These are phyloP conservation scores for Ceriops decandra DNA, from an alignment of 345 rosid species.

Conservation along the genomic window DNA sequence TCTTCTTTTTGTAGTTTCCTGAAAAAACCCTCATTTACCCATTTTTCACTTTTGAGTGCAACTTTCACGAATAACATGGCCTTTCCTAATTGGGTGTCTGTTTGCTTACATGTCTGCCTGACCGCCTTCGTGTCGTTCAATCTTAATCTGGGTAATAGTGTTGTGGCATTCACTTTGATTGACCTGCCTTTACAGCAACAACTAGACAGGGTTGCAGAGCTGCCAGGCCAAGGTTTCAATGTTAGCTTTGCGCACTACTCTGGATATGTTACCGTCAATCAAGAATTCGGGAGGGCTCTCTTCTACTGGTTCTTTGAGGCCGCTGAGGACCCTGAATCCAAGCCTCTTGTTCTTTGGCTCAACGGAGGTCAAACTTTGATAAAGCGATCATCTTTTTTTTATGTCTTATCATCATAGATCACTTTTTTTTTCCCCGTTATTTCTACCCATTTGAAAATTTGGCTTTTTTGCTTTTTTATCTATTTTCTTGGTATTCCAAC, in stretches of 20 bases:
- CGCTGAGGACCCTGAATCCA: slow-evolving; percentile 63
- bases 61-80: slow-evolving; percentile 14
- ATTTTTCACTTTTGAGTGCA: not conserved
- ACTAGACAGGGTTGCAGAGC: slow-evolving; percentile 51
- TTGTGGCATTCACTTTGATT: slow-evolving; percentile 1
- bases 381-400: not conserved
- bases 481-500: not conserved
- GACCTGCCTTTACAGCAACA: slow-evolving; percentile 45
- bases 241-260: slow-evolving; percentile 67
- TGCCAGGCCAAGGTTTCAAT: slow-evolving; percentile 71
- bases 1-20: too few species aligned
- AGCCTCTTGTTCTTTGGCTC: slow-evolving; percentile 91
- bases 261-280: slow-evolving; percentile 66
- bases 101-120: not conserved
- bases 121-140: slow-evolving; percentile 6
- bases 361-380: slow-evolving; percentile 26
- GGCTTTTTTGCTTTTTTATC: not conserved
- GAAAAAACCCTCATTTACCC: too few species aligned
- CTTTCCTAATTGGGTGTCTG: slow-evolving; percentile 4
- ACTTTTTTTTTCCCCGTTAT: not conserved
- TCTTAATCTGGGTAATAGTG: slow-evolving; percentile 28
- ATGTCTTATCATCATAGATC: not conserved
- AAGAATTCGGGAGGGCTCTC: slow-evolving; percentile 62
- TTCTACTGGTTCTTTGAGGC: slow-evolving; percentile 90
- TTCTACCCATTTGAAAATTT: not conserved